Evolutionary conservation across 192 early-diverging fungal species (phyloP).

Genomic region (Backusella circina): DNA sequence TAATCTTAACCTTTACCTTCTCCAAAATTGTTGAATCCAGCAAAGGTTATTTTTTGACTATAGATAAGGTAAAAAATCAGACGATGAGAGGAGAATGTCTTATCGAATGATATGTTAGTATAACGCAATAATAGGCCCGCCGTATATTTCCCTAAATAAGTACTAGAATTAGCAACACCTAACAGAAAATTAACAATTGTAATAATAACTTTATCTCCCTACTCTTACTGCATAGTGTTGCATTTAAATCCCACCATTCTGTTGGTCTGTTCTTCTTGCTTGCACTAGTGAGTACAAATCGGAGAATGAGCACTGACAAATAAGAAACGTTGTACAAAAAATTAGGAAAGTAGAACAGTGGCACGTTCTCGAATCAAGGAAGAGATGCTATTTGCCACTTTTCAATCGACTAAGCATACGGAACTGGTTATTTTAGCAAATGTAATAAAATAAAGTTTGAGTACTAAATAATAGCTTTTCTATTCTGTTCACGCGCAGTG

Average conservation of each 20-base stretch:
- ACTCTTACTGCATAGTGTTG: not conserved
- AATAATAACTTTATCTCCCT: not conserved
- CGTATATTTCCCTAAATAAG: not conserved
- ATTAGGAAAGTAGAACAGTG: not conserved
- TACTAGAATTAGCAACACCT: not conserved
- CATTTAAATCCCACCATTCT: not conserved
- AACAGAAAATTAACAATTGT: not conserved
- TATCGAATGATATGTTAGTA: not conserved
- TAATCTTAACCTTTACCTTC: not conserved
- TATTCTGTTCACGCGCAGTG: constrained; percentile 14
- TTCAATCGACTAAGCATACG: not conserved
- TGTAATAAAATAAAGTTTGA: constrained; percentile 9
- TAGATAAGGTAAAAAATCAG: not conserved
- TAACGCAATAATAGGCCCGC: not conserved
- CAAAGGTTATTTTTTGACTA: not conserved
- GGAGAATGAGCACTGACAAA: constrained; percentile 20
- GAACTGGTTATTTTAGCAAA: constrained; percentile 6
- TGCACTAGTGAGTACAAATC: constrained; percentile 6
- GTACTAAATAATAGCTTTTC: not conserved
- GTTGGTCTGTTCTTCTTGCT: constrained; percentile 2
- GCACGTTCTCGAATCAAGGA: constrained; percentile 10
- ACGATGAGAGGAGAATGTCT: not conserved
- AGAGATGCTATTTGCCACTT: not conserved
- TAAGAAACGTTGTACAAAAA: constrained; percentile 1
- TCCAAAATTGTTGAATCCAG: not conserved